Conservation (phyloP, 352 stramenopile species). For the Pythium dissimile region DNA sequence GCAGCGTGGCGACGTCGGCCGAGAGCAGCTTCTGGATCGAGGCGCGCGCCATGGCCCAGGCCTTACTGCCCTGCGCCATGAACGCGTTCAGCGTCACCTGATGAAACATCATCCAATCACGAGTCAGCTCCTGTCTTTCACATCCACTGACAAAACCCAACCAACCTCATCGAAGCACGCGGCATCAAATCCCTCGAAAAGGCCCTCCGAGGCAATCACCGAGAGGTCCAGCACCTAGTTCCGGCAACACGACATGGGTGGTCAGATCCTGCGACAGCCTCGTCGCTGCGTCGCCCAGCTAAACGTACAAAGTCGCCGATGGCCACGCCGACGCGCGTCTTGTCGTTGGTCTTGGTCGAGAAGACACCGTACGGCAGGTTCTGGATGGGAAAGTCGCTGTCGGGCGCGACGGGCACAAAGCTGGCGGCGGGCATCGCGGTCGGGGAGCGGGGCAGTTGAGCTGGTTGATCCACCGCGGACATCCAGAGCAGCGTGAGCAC, state of each 20-base stretch:
- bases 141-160: too few species aligned
- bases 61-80: conserved; percentile 84
- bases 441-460: background rate
- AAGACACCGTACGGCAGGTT: conserved; percentile 97
- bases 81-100: conserved; percentile 91
- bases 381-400: conserved; percentile 91
- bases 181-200: conserved; percentile 85
- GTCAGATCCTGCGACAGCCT: background rate
- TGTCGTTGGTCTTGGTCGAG: conserved; percentile 64
- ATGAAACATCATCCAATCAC: background rate
- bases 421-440: conserved; percentile 33
- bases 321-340: conserved; percentile 76
- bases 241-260: background rate
- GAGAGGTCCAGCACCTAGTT: conserved; percentile 84
- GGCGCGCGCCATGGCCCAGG: conserved; percentile 86
- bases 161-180: conserved; percentile 74
- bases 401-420: conserved; percentile 52
- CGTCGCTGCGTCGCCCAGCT: background rate
- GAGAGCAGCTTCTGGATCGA: conserved; percentile 88
- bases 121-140: background rate
- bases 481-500: conserved; percentile 19
- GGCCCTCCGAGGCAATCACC: conserved; percentile 83
- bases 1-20: conserved; percentile 62
- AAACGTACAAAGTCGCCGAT: conserved; percentile 74
- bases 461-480: conserved; percentile 1